A percentile compares a stretch with the other conserved stretches of the same genome.
These are phyloP conservation scores for Lathyrus oleraceus DNA, from an alignment of 306 rosid genomes.

Conservation along the genomic window DNA sequence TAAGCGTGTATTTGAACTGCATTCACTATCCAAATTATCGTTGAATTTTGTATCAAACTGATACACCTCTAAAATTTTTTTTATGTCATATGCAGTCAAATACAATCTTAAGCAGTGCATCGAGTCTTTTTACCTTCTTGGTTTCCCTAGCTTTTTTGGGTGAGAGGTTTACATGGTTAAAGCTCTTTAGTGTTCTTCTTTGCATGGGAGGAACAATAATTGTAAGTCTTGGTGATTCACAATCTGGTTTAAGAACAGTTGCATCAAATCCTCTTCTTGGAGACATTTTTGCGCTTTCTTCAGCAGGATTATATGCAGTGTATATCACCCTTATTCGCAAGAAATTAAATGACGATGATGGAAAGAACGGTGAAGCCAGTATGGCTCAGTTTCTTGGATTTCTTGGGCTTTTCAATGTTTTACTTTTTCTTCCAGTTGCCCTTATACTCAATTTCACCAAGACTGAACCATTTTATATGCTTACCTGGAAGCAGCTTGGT, in stretches of 20 bases:
- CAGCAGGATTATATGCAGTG: conserved; percentile 80
- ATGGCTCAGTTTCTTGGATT: conserved; percentile 96
- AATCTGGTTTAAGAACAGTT: conserved; percentile 42
- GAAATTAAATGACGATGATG: conserved; percentile 80
- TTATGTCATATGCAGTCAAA: conserved; percentile 71
- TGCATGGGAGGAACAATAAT: conserved; percentile 95
- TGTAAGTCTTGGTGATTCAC: conserved; percentile 90
- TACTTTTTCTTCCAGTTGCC: conserved; percentile 81
- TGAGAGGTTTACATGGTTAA: conserved; percentile 87
- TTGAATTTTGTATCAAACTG: not conserved
- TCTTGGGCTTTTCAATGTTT: conserved; percentile 76
- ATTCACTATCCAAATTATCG: not conserved
- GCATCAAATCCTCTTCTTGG: conserved; percentile 93
- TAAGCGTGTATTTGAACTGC: not conserved
- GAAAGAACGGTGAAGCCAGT: conserved; percentile 72
- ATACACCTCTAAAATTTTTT: conserved; percentile 14
- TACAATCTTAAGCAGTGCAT: conserved; percentile 95
- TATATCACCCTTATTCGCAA: conserved; percentile 92
- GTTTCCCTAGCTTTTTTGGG: conserved; percentile 87
- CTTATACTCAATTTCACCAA: conserved; percentile 59
- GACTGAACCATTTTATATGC: conserved; percentile 61
- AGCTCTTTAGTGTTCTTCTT: conserved; percentile 85
- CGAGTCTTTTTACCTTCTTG: conserved; percentile 95
- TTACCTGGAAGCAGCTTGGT: conserved; percentile 80
- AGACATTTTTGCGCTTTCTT: conserved; percentile 73